Base-by-base conservation (phyloP, 1,139 yeast species). In the Geotrichum fermentans region DNA sequence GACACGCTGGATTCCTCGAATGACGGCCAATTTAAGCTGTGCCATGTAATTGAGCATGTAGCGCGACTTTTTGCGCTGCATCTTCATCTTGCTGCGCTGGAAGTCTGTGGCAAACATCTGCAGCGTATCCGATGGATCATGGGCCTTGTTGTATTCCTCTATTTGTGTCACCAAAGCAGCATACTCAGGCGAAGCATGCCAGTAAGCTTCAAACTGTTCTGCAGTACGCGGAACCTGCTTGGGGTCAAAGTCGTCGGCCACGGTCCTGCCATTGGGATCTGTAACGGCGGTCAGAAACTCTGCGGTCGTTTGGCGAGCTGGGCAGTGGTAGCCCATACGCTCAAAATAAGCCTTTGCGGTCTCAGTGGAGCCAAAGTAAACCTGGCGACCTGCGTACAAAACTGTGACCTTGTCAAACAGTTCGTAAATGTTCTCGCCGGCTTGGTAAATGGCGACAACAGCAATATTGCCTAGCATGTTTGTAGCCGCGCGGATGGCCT, bases 271-370 rank as follows among this genome's bases (percentile, higher is more conserved):
- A 46, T 64, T 63, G 35, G 81, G 80, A 47, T 77, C 78, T 16
- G 84, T 80, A 30, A 80, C 71, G n/a, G 84, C 74, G 8, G 84
- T 79, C 62, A 80, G 47, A 54, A 78, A 80, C 58, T 80, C 85
- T 2, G 58, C 55, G 13, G 83, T 77, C 1, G 83, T 73, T 70
- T 78, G 80, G 63, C 84, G 73, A 28, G 74, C 66, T 26, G 82
- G 83, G 58, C 80, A 76, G 40, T 68, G 60, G 67, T 70, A 80
- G 20, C 86, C 86, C 82, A 80, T 77, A 21, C 67, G 65, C 58
- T 72, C 74, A 58, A 80, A 80, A 59, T 73, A 80, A 3, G 61
- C 68, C 52, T 74, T 60, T 20, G 83, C 84, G 45, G 69, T 63
- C 18, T 60, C 61, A 20, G 74, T 72, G 4, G 78, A 76, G 20